Evolutionary conservation across 2,329 filamentous ascomycete genomes (phyloP), one percentile per base, ranked within the genome.

Genomic region (Beauveria sp.): DNA sequence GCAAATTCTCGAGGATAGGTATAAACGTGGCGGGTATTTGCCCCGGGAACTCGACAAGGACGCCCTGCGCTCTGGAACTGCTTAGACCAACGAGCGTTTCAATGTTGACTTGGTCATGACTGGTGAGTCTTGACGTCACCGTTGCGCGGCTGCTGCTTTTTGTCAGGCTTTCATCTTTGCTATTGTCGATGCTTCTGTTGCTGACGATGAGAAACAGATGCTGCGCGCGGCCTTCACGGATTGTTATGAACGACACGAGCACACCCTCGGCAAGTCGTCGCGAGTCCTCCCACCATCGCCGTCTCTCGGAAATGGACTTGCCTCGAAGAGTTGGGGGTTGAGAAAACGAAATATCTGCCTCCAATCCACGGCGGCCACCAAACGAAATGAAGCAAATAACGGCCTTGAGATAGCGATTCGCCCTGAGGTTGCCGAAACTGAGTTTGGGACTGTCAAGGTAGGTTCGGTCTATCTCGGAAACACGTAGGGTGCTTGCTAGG

Each of bases 41-140:
- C n/a, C 58, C 58, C 7, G 58, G 49, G n/a, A 53, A 60, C 40
- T 60, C 58, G n/a, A 60, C 49, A 22, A 60, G 49, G 18, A 53
- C 18, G 12, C 58, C 58, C 12, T 34, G 58, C n/a, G 38, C 58
- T 46, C 12, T 46, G 22, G 58, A 60, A 24, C 49, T 53, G 22
- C 58, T 53, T 10, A 60, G 28, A 16, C 48, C 31, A 18, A 60
- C 10, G 20, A 60, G 58, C 12, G 58, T 60, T 40, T 60, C 58
- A 22, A 60, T 38, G n/a, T 53, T 24, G 5, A 2, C 24, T 45
- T 53, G 38, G 9, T 31, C 16, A 40, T 38, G 24, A 46, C 40
- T 60, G 16, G 49, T 34, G 20, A 60, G 58, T 12, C 40, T 51
- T 14, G 18, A 14, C 22, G 18, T 48, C 9, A 60, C 22, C 4